Percentiles rank a stretch among this genome's conserved stretches.
phyloP scores from a whole-genome alignment of 371 early-diverging fungal genomes.

The Mucor circinelloides region DNA sequence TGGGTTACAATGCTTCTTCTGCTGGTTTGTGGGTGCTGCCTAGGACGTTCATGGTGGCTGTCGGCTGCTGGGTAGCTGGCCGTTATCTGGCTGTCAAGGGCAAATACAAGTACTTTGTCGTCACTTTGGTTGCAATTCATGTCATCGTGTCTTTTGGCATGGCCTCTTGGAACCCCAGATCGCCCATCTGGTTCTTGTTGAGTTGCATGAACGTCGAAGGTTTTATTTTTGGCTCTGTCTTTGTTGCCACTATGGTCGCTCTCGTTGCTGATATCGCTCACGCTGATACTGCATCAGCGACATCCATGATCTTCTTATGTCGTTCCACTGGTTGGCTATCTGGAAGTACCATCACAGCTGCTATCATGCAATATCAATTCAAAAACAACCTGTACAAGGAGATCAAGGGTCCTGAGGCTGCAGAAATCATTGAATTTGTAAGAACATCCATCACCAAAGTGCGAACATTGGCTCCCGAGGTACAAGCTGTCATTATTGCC shows the following conservation, averaged over 20 bases:
- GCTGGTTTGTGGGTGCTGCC: constrained; percentile 45
- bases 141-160: constrained; percentile 7
- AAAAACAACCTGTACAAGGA: constrained; percentile 25
- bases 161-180: constrained; percentile 9
- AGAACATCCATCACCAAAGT: constrained; percentile 42
- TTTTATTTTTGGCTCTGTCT: constrained; percentile 39
- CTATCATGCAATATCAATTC: constrained; percentile 47
- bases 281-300: constrained; percentile 44
- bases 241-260: constrained; percentile 52
- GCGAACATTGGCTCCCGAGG: constrained; percentile 27
- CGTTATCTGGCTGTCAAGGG: constrained; percentile 29
- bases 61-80: constrained; percentile 42
- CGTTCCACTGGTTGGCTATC: constrained; percentile 48
- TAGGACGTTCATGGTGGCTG: constrained; percentile 32
- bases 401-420: constrained; percentile 41
- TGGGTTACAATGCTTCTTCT: constrained; percentile 41
- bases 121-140: constrained; percentile 18
- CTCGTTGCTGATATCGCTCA: constrained; percentile 45
- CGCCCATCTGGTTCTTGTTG: constrained; percentile 16
- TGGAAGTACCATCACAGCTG: constrained; percentile 42
- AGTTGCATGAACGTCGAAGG: constrained; percentile 44
- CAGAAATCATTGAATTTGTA: constrained; percentile 38
- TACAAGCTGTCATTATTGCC: constrained; percentile 26
- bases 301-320: constrained; percentile 53
- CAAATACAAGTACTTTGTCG: constrained; percentile 29